Evolutionary conservation across 352 stramenopile species (phyloP).

Genomic region (Pythium volutum): DNA sequence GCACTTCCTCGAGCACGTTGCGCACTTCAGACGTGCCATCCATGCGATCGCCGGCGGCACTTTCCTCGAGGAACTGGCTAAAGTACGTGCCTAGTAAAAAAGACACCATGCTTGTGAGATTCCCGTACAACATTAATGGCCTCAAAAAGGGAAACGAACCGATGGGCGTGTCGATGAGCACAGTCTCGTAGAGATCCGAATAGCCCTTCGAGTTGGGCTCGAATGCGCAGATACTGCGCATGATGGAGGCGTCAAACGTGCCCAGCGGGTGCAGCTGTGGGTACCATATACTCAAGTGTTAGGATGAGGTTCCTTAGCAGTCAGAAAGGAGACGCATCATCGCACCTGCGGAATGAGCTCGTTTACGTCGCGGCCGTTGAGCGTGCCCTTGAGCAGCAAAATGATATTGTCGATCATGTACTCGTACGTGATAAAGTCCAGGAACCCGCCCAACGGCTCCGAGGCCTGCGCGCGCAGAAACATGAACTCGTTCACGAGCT

Average conservation of each 20-base stretch:
- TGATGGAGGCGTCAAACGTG: conserved; percentile 99
- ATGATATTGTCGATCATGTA: conserved; percentile 99
- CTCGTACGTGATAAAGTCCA: conserved; percentile 99
- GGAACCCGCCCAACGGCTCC: conserved; percentile 95
- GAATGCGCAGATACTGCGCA: conserved; percentile 98
- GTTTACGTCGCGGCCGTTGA: conserved; percentile 96
- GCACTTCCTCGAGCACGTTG: conserved; percentile 98
- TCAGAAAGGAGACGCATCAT: too few relatives aligned
- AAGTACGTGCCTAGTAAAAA: conserved; percentile 93
- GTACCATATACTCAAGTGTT: too few relatives aligned
- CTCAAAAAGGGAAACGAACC: conserved; percentile 29
- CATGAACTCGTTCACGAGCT: conserved; percentile 94
- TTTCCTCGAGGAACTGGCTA: conserved; percentile 96
- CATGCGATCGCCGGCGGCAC: conserved; percentile 76
- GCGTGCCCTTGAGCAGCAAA: conserved; percentile 97
- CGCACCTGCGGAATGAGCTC: conserved; percentile 93
- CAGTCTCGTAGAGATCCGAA: conserved; percentile 98
- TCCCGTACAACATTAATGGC: neutral
- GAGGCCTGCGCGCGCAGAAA: conserved; percentile 96
- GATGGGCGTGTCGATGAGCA: conserved; percentile 99
- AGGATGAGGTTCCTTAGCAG: too few relatives aligned
- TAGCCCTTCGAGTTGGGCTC: conserved; percentile 97
- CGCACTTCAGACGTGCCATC: conserved; percentile 88
- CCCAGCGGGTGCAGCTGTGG: conserved; percentile 96
- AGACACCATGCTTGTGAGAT: neutral